Evolutionary conservation across 2,329 filamentous ascomycete genomes (phyloP), one percentile per base, ranked within the genome.

Genomic region (Passalora sequoiae): DNA sequence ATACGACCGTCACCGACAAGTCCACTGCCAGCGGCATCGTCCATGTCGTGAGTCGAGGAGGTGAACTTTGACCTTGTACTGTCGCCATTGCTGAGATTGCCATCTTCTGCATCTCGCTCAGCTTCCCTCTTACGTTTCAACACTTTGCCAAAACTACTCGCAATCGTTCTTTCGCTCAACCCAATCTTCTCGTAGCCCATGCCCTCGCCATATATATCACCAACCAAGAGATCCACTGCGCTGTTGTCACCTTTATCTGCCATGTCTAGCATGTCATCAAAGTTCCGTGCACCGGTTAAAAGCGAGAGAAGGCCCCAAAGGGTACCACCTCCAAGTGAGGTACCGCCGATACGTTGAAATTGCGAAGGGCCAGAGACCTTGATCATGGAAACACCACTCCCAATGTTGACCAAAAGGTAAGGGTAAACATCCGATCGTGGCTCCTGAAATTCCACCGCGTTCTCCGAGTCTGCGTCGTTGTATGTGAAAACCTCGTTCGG

Each of bases 161-260:
- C 92, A 59, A 98, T 98, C 7, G 92, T 91, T 4, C 84, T 94
- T 67, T 86, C 91, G 71, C 96, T 97, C 36, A 98, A 75, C 0
- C 92, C 92, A 46, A 98, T 97, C 68, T 96, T 96, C 64, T 81
- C 84, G 61, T 98, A 98, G 56, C 94, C 91, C 51, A 86, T 86
- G 43, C 92, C 92, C 66, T 97, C 96, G 45, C 92, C 92, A 66
- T 98, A 98, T 39, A 98, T 98, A 65, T 98, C 92, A 15, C 92
- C 92, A 0, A 98, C 92, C 13, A 98, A 75, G 83, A 98, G 89
- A 63, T 98, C 92, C 7, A 98, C 92, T 20, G 85, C 84, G 27
- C 84, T 77, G 60, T 98, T 98, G 69, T 98, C 92, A 19, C 92
- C 92, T 24, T 80, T 76, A 52, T 92, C 92, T 1, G 92, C 89